Conservation (phyloP, 495 filamentous ascomycete genomes). For the Neurospora sp. region DNA sequence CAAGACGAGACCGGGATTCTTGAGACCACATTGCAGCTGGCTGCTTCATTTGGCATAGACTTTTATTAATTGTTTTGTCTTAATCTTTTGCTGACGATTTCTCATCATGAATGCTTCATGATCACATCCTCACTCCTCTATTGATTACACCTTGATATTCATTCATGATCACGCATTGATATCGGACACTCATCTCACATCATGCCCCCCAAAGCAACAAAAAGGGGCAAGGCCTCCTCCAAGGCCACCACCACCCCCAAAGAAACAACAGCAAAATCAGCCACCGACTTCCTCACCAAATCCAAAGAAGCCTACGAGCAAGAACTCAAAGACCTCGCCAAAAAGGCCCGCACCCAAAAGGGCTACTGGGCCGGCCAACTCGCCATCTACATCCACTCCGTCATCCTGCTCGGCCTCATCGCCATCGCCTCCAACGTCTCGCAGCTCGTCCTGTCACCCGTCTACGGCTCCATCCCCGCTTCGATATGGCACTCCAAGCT, state of each 20-base stretch:
- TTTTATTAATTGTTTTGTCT: background rate
- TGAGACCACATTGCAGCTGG: conserved; percentile 10
- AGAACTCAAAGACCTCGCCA: conserved; percentile 39
- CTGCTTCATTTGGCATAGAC: background rate
- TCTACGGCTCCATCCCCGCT: conserved; percentile 74
- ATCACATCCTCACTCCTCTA: background rate
- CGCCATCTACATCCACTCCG: conserved; percentile 27
- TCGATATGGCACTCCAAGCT: conserved; percentile 60
- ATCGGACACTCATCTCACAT: background rate
- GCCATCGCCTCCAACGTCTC: conserved; percentile 68
- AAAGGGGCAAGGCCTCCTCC: background rate
- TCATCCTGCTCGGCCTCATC: conserved; percentile 51
- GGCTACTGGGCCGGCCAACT: conserved; percentile 23
- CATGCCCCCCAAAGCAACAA: background rate
- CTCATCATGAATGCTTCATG: background rate
- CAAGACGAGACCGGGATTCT: background rate
- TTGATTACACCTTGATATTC: no score
- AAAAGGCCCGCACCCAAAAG: conserved; percentile 40
- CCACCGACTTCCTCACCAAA: background rate
- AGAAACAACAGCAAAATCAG: background rate
- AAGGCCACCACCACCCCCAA: background rate
- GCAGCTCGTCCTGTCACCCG: conserved; percentile 64
- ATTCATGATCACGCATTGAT: no score
- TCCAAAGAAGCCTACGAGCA: conserved; percentile 34
- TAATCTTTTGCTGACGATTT: background rate